Conservation (phyloP, 345 rosid species). For the Salix arbutifolia region DNA sequence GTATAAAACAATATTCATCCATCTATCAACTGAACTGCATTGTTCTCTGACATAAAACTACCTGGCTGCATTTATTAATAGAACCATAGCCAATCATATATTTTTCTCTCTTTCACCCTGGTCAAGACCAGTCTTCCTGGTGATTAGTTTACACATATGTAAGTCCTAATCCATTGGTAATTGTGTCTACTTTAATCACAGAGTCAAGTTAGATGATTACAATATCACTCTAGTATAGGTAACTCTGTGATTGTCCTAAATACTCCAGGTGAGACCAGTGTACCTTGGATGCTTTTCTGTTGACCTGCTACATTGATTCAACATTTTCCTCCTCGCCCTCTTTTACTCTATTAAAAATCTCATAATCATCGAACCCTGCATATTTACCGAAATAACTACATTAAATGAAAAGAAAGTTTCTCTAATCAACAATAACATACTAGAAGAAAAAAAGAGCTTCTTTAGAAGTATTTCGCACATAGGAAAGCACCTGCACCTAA, state of each 20-base stretch:
- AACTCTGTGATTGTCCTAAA: not conserved
- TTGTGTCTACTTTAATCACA: not conserved
- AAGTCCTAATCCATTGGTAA: constrained; percentile 2
- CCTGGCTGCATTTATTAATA: not conserved
- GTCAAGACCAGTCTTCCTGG: not conserved
- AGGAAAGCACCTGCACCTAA: constrained; percentile 14
- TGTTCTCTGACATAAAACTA: not conserved
- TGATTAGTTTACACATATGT: not conserved
- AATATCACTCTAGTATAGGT: not conserved
- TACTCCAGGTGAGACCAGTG: not conserved
- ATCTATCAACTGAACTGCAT: not conserved
- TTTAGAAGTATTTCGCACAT: not conserved
- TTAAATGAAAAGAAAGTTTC: not conserved
- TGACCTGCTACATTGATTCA: constrained; percentile 14
- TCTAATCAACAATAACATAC: not conserved
- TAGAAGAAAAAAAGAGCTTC: not conserved
- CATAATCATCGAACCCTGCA: constrained; percentile 30
- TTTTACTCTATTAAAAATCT: constrained; percentile 24
- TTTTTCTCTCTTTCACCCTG: not conserved
- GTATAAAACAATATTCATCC: not conserved
- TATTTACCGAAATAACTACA: not conserved
- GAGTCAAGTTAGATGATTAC: not conserved
- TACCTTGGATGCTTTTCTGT: constrained; percentile 1
- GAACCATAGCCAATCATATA: not conserved
- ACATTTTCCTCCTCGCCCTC: constrained; percentile 38